Conservation (phyloP, 1,284 basidiomycete species). For the Ganoderma leucocontextum region DNA sequence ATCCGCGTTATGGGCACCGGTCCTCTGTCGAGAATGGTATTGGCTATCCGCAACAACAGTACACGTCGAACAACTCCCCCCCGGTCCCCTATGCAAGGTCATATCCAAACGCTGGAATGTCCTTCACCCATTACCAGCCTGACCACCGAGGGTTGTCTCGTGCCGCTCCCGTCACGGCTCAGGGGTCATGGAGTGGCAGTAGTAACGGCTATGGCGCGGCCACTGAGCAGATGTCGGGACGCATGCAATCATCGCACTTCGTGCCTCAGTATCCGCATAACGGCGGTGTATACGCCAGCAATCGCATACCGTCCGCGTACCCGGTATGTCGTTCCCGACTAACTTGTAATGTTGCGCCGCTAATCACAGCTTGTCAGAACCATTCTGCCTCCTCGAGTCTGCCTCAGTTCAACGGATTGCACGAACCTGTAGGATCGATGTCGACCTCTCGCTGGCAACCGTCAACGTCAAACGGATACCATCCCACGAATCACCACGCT, state of each 20-base stretch:
- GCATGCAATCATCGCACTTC: slow-evolving; percentile 28
- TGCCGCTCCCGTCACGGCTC: slow-evolving; percentile 13
- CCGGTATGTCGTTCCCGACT: slow-evolving; percentile 20
- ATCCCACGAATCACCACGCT: slow-evolving; percentile 24
- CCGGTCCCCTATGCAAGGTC: slow-evolving; percentile 29
- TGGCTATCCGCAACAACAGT: slow-evolving; percentile 31
- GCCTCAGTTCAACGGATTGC: slow-evolving; percentile 19
- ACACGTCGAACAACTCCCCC: slow-evolving; percentile 18
- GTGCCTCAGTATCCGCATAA: slow-evolving; percentile 29
- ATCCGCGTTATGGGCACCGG: slow-evolving; percentile 30
- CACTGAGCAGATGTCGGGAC: slow-evolving; percentile 22
- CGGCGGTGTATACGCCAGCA: slow-evolving; percentile 22
- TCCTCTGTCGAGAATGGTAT: slow-evolving; percentile 30
- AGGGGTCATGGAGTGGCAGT: slow-evolving; percentile 22
- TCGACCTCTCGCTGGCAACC: slow-evolving; percentile 27
- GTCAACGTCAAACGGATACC: slow-evolving; percentile 28
- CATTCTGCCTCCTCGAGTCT: slow-evolving; percentile 20
- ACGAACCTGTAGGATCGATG: slow-evolving; percentile 18
- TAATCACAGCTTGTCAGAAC: slow-evolving; percentile 11
- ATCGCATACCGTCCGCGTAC: slow-evolving; percentile 29
- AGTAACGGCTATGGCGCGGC: slow-evolving; percentile 26
- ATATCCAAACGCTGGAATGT: slow-evolving; percentile 27
- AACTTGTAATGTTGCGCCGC: not conserved
- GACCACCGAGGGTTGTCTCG: slow-evolving; percentile 35
- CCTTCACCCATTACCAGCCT: slow-evolving; percentile 35